Conservation (phyloP, 1,139 yeast genomes). For the Casaregolazyma lundiana region DNA sequence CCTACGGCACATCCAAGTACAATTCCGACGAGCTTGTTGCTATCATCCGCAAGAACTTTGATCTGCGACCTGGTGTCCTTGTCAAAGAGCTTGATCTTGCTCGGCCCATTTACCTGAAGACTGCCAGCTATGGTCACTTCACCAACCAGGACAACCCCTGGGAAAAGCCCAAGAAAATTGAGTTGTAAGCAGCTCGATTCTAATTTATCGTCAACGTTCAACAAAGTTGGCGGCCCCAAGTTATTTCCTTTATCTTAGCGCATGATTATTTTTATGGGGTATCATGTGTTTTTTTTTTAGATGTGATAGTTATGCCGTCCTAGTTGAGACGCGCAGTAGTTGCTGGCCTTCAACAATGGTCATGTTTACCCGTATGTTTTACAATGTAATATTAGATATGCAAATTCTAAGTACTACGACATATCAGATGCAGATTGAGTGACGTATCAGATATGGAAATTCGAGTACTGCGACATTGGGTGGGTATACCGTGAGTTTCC, state of each 20-base stretch:
- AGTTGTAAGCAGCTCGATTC: conserved; percentile 21
- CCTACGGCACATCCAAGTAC: conserved; percentile 94
- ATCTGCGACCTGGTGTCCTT: conserved; percentile 98
- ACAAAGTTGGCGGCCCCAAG: conserved; percentile 12
- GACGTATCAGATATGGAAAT: too few relatives aligned
- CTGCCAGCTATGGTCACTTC: conserved; percentile 99
- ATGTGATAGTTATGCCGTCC: not conserved
- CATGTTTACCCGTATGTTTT: conserved; percentile 16
- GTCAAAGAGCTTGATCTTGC: conserved; percentile 96
- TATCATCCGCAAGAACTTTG: conserved; percentile 90
- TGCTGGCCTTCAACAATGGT: conserved; percentile 23
- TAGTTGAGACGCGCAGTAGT: not conserved
- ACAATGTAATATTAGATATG: conserved; percentile 1
- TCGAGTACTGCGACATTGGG: too few relatives aligned
- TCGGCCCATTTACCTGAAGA: conserved; percentile 97
- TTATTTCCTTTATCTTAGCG: conserved; percentile 12
- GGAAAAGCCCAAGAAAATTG: conserved; percentile 95
- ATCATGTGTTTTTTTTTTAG: conserved; percentile 5
- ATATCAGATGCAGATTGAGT: too few relatives aligned
- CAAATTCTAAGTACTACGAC: conserved; percentile 51
- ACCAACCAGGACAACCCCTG: conserved; percentile 98
- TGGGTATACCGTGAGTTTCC: too few relatives aligned
- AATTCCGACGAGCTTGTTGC: conserved; percentile 84
- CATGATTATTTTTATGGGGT: conserved; percentile 1
- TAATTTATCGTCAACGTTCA: conserved; percentile 24